Base-by-base conservation (phyloP, 176 grass and related monocot genomes). In the Carex littledalei region DNA sequence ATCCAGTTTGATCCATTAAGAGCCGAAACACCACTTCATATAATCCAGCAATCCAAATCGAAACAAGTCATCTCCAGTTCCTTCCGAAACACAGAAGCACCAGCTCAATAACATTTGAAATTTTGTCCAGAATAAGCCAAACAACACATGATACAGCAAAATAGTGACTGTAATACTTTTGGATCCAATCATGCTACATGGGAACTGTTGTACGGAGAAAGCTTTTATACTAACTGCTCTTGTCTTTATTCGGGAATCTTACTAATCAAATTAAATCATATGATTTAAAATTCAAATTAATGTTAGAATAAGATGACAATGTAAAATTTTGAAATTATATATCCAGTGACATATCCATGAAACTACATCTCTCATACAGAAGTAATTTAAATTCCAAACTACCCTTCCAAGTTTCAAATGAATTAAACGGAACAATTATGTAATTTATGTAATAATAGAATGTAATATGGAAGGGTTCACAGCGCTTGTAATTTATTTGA, bases 121-220 rank as follows among this genome's bases (percentile, higher is more conserved):
- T 57, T 78, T 15, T 78, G 74, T 34, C 45, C 14, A 35, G 24
- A 78, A 78, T 12, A 78, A 31, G n/a, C 74, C 74, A 78, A 78
- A 78, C 52, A 57, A 78, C 74, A 78, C 74, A 78, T 57, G 74
- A 57, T 29, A 52, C 11, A 53, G 45, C 4, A 26, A 22, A 52
- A 76, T 76, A 22, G 72, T 54, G 21, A 21, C 24, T 2, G 5
- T 68, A 39, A 68, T 75, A 12, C 45, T 49, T 29, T 53, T 75
- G 47, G 73, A 78, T 56, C 12, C 73, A 32, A 16, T 56, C 13
- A 54, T 55, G 49, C 5, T 78, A 22, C 70, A 55, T 31, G 45
- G 17, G 49, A 77, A 54, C 73, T 78, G 22, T 2, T 49, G 67
- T 71, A 45, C 43, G 50, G 50, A 56, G 12, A 32, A 56, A 22